Base-by-base conservation (phyloP, 176 grass and related monocot species). In the Musa acuminata region DNA sequence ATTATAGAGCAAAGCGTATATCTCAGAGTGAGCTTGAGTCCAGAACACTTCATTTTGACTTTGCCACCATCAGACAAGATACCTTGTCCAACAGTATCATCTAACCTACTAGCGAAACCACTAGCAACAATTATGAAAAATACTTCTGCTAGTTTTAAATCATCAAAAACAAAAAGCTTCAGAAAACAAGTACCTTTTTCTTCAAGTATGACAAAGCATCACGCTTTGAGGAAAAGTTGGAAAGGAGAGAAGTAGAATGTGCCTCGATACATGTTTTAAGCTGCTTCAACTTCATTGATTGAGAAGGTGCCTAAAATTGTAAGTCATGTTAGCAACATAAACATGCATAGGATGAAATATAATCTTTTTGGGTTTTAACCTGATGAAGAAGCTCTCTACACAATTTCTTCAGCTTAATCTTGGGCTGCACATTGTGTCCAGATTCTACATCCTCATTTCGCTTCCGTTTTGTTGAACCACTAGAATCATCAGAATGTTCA, bases 391-490 rank as follows among this genome's bases (percentile, higher is more conserved):
- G 88, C 72, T 75, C 80, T 83, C 93, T 93, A 86, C 95, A 99
- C 62, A 99, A 85, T 58, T 99, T 94, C 78, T 94, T 99, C 13
- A 99, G 75, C 82, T 91, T 99, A 62, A 78, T 86, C 87, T 83
- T 87, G 1, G 72, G 49, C 75, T 65, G 80, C 81, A 49, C 11
- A 67, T 62, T 68, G 1, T 24, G 51, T 53, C 4, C 22, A 12
- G 27, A 67, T 77, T 79, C 80, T 70, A 82, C 76, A 27, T 64
- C 52, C 1, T 75, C 72, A 79, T 78, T 24, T 59, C 76, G 49
- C 53, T 85, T 87, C 8, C 57, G 13, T 73, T 89, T 82, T 80
- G 83, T 75, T 80, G 84, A 77, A 64, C 85, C 82, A 78, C 74
- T 52, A 19, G 87, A 93, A 25, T 91, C 85, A 19, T 70, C 60